Evolutionary conservation across 2,329 filamentous ascomycete species (phyloP), one percentile per base, ranked within the genome.

Genomic region (Allantophomopsis lycopodina): DNA sequence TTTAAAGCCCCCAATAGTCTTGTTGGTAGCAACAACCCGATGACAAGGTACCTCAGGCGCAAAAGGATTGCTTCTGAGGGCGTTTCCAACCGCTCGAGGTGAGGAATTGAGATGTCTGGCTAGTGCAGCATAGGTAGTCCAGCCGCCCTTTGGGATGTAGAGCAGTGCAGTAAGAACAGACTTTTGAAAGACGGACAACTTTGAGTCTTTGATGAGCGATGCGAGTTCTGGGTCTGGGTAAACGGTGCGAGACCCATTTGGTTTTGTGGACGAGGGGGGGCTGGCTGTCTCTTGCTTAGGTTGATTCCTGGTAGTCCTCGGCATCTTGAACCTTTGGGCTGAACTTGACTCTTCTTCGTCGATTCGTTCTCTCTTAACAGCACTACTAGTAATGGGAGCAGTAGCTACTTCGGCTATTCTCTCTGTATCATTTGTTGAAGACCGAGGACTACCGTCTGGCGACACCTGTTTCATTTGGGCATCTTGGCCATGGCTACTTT

Each of bases 1-100:
- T 57, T 78, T 76, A 63, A 83, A 85, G 0, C 80, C 79, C 33
- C 81, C 81, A 16, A 86, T 58, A n/a, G 68, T 66, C 11, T 83
- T 79, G 38, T 78, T 79, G 32, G 76, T 79, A 5, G 83, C 82
- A 36, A 93, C 72, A 16, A 89, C 80, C 8, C 86, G 71, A 58
- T 93, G 85, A 45, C 85, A 93, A 1, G 85, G 86, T 4, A 89
- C 80, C 28, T 74, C 69, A 0, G 86, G 85, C 12, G 86, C 85
- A 51, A 89, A 93, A 0, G 85, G 85, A 55, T 94, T 94, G 8
- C 70, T 65, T 14, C 81, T 71, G 53, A 93, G 65, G 2, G 83
- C 83, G 43, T 83, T 85, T 13, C 84, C 84, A 5, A 91, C 74
- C 0, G 84, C 84, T 33, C 84, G 69, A 2, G 84, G 80, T 3